A percentile compares a stretch with the other conserved stretches of the same genome.
Conservation (phyloP, 495 filamentous ascomycete genomes). For the Penicillium taxi region DNA sequence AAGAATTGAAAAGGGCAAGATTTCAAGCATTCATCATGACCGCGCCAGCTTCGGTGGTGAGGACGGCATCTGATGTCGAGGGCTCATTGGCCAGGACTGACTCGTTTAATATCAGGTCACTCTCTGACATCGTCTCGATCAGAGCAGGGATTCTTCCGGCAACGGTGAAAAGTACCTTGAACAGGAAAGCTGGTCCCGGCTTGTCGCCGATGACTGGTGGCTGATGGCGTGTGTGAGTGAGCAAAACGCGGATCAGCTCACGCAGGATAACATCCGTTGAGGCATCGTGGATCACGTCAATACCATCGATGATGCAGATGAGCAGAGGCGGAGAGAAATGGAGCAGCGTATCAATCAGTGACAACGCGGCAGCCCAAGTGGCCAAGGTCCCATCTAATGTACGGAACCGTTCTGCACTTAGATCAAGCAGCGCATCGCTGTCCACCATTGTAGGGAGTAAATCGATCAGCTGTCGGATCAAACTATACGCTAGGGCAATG, state of each 20-base stretch:
- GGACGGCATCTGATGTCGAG: slow-evolving; percentile 15
- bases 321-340: slow-evolving; percentile 37
- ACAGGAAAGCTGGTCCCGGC: slow-evolving; percentile 25
- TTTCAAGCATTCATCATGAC: slow-evolving; percentile 37
- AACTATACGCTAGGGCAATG: slow-evolving; percentile 38
- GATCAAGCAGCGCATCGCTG: slow-evolving; percentile 29
- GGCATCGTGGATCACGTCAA: slow-evolving; percentile 31
- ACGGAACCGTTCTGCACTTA: slow-evolving; percentile 34
- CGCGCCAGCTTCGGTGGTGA: slow-evolving; percentile 26
- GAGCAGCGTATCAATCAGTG: slow-evolving; percentile 32
- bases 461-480: slow-evolving; percentile 44
- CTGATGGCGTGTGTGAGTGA: slow-evolving; percentile 32
- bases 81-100: slow-evolving; percentile 17
- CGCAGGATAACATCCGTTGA: slow-evolving; percentile 32
- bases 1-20: not conserved
- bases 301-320: slow-evolving; percentile 35
- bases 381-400: slow-evolving; percentile 32
- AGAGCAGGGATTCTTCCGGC: slow-evolving; percentile 28
- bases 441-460: slow-evolving; percentile 35
- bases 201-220: slow-evolving; percentile 14
- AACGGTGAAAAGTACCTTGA: slow-evolving; percentile 40
- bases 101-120: slow-evolving; percentile 27
- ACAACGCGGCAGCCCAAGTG: slow-evolving; percentile 37
- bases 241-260: slow-evolving; percentile 29
- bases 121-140: slow-evolving; percentile 34